Evolutionary conservation across 768 basidiomycete species (phyloP), one percentile per base, ranked within the genome.

Genomic region (Kwoniella europaea): DNA sequence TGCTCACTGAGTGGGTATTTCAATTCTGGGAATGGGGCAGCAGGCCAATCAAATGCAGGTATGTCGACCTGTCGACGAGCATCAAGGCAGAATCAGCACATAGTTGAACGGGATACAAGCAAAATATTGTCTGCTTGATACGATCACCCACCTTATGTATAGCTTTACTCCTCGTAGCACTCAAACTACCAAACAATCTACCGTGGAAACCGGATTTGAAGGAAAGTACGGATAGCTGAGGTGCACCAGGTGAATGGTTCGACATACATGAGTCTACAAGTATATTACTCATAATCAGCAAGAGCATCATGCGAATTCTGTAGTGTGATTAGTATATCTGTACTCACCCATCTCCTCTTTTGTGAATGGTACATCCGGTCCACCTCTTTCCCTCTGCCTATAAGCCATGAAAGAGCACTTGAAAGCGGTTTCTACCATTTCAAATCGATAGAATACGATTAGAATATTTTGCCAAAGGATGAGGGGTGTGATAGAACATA

Each of bases 191-290:
- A 60, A 86, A 84, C 43, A 85, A 64, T 24, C 86, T 76, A 10
- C 86, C 86, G 75, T 86, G 86, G 76, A 86, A 86, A 15, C 77
- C 85, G 16, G 74, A 73, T 43, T 75, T 84, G 81, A 86, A 85
- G 18, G 82, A 83, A 44, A 86, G 72, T 46, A 84, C 78, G 24
- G 81, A 76, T 22, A 86, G 77, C 15, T 84, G 76, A 1, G 85
- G 85, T 6, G 74, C 73, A 10, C 85, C 85, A 1, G 85, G 85
- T 2, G 77, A 63, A 20, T 84, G 72, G 72, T 86, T 86, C 57
- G 75, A 63, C 85, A 86, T 85, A 71, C 82, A 84, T 0, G 83
- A 83, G 42, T 76, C 78, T 82, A 35, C 43, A 29, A 7, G 61
- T 18, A 18, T 20, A 62, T 24, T 4, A 10, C 7, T 9, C 10